phyloP scores from a whole-genome alignment of 768 basidiomycete species.

The Russula sp. region DNA sequence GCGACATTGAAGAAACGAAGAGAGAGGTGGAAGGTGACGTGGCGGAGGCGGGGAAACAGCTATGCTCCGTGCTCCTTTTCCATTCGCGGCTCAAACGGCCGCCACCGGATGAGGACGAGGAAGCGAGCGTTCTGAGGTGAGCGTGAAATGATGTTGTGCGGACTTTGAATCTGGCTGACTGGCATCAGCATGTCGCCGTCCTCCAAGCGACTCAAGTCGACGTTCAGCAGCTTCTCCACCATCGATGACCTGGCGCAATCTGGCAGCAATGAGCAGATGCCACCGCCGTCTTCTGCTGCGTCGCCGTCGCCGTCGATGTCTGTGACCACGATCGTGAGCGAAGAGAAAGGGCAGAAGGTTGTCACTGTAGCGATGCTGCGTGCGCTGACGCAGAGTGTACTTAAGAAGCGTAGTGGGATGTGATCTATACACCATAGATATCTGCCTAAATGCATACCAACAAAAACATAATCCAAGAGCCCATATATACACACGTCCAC shows the following conservation, averaged over 20 bases:
- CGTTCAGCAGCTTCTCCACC: constrained; percentile 22
- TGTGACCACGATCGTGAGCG: constrained; percentile 22
- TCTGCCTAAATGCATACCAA: neutral
- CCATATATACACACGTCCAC: too few species aligned
- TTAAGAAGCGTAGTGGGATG: constrained; percentile 7
- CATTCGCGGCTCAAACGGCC: constrained; percentile 27
- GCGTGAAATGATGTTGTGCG: neutral
- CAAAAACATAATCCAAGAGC: neutral
- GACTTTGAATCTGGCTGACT: constrained; percentile 3
- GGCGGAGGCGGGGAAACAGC: constrained; percentile 17
- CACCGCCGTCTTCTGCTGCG: constrained; percentile 22
- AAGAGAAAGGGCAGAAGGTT: constrained; percentile 13
- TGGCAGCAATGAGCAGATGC: constrained; percentile 10
- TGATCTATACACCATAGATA: too few species aligned
- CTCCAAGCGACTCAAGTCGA: constrained; percentile 28
- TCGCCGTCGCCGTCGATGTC: constrained; percentile 28
- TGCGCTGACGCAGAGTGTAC: constrained; percentile 24
- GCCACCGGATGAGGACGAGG: constrained; percentile 28
- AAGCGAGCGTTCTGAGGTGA: constrained; percentile 25
- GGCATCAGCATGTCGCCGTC: constrained; percentile 26
- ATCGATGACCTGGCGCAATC: constrained; percentile 3
- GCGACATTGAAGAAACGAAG: constrained; percentile 23
- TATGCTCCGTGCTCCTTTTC: constrained; percentile 25
- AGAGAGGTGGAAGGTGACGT: constrained; percentile 23
- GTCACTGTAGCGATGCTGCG: constrained; percentile 31